Conservation (phyloP, 106 monocot species). For the Triglochin maritima region DNA sequence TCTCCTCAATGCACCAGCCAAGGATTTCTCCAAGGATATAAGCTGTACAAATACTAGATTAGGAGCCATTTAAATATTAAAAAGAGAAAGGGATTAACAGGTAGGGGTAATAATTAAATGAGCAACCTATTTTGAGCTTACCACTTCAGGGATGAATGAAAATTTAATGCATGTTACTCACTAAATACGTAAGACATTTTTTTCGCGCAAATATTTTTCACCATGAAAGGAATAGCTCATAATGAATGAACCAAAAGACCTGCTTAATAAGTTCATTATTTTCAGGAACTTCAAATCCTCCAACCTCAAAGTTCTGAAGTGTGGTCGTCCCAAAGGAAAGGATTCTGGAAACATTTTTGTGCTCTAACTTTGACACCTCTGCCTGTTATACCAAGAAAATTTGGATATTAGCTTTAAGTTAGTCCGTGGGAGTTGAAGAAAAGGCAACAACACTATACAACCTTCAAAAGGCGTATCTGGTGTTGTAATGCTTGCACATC, state of each 20-base stretch:
- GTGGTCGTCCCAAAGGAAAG: constrained; percentile 39
- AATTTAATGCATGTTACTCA: too few species aligned
- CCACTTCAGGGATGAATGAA: too few species aligned
- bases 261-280: too few species aligned
- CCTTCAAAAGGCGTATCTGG: constrained; percentile 83
- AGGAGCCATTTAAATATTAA: too few species aligned
- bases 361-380: constrained; percentile 57
- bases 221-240: too few species aligned
- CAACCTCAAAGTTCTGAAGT: constrained; percentile 23
- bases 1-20: constrained; percentile 79
- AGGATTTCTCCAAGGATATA: constrained; percentile 56
- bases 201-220: too few species aligned
- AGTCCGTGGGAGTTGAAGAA: background rate
- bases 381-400: constrained; percentile 34
- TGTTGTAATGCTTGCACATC: constrained; percentile 54
- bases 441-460: constrained; percentile 3
- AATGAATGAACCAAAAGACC: too few species aligned
- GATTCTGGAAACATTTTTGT: constrained; percentile 62
- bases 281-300: constrained; percentile 9
- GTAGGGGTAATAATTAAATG: too few species aligned
- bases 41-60: constrained; percentile 22
- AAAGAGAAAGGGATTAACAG: too few species aligned
- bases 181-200: too few species aligned
- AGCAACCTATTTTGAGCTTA: too few species aligned
- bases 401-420: background rate